Conservation (phyloP, 1,139 yeast genomes). For the Yamadazyma friedrichii region DNA sequence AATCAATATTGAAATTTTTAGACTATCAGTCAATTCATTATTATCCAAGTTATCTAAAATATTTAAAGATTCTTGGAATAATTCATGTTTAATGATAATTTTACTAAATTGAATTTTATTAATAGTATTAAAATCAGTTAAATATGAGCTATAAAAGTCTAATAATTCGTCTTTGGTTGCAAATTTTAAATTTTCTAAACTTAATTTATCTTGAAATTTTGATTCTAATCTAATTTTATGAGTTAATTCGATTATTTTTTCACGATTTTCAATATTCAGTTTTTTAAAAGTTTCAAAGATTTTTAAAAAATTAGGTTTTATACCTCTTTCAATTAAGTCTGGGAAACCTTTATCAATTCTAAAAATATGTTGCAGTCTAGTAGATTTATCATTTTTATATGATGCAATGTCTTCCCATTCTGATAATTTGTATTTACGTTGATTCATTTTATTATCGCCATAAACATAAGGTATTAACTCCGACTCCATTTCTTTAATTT, state of each 20-base stretch:
- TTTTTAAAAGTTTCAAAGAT: slow-evolving; percentile 33
- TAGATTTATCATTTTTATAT: neutral
- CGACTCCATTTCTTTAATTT: slow-evolving; percentile 26
- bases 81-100: slow-evolving; percentile 29
- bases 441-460: slow-evolving; percentile 17
- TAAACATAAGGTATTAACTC: slow-evolving; percentile 30
- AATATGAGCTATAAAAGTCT: slow-evolving; percentile 15
- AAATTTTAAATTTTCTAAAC: slow-evolving; percentile 15
- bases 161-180: slow-evolving; percentile 19
- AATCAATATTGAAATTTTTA: slow-evolving; percentile 1
- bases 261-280: slow-evolving; percentile 19
- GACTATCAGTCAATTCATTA: slow-evolving; percentile 18
- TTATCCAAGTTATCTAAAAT: slow-evolving; percentile 22
- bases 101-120: slow-evolving; percentile 32
- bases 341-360: slow-evolving; percentile 35
- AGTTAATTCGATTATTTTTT: slow-evolving; percentile 21
- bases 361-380: slow-evolving; percentile 27
- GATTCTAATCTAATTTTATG: slow-evolving; percentile 16
- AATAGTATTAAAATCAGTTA: slow-evolving; percentile 22
- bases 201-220: slow-evolving; percentile 16
- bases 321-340: slow-evolving; percentile 33
- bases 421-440: slow-evolving; percentile 13
- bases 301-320: slow-evolving; percentile 33
- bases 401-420: slow-evolving; percentile 3
- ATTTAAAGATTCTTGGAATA: slow-evolving; percentile 23